Conservation (phyloP, 2,329 filamentous ascomycete genomes). For the Fusarium denticulatum region DNA sequence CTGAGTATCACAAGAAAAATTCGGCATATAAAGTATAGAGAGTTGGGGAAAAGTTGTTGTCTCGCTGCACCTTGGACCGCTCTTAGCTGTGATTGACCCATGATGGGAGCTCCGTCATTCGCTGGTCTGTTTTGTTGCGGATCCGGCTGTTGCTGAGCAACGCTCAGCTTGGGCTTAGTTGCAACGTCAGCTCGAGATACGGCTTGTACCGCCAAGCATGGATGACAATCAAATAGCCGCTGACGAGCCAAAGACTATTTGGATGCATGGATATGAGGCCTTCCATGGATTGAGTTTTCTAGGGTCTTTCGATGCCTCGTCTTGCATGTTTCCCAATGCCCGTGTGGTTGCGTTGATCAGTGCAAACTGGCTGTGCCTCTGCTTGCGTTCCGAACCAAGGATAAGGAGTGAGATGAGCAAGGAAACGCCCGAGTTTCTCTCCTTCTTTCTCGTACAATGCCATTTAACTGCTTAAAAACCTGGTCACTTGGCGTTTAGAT, state of each 20-base stretch:
- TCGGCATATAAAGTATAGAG: neutral
- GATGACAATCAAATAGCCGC: neutral
- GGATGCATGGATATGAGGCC: neutral
- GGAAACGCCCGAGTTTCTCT: neutral
- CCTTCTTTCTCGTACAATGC: too few relatives aligned
- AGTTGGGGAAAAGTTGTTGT: neutral
- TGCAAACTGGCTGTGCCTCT: neutral
- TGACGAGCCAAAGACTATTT: neutral
- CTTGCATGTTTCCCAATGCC: neutral
- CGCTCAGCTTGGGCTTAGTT: constrained; percentile 16
- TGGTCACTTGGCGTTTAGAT: constrained; percentile 13
- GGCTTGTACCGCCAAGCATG: neutral
- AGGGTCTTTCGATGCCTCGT: neutral
- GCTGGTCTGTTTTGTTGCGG: constrained; percentile 40
- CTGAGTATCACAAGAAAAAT: neutral
- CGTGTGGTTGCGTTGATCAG: neutral
- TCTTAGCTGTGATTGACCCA: constrained; percentile 14
- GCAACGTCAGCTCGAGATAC: constrained; percentile 13
- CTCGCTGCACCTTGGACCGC: constrained; percentile 2
- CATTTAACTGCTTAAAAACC: neutral
- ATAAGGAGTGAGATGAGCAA: neutral
- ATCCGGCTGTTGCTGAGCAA: constrained; percentile 40
- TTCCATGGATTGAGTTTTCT: neutral
- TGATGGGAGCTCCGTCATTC: constrained; percentile 35
- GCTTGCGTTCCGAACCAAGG: neutral